phyloP scores from a whole-genome alignment of 176 grass and related monocot genomes.

The Coix lacrymajobi region DNA sequence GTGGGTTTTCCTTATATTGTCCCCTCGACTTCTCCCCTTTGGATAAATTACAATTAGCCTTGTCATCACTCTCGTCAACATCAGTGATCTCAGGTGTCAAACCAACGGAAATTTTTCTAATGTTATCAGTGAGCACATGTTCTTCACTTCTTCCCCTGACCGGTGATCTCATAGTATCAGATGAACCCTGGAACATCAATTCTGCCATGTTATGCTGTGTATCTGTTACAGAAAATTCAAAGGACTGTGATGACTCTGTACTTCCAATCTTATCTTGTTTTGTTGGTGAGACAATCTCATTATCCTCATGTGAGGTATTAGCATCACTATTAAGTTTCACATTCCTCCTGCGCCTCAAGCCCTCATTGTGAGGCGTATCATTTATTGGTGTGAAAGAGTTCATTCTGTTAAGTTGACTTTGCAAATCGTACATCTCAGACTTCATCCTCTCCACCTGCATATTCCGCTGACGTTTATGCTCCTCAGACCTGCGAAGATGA shows the following conservation, averaged over 20 bases:
- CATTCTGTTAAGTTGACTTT: conserved; percentile 85
- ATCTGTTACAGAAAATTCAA: conserved; percentile 56
- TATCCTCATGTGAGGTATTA: conserved; percentile 21
- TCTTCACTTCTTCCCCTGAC: conserved; percentile 51
- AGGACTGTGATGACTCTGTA: conserved; percentile 41
- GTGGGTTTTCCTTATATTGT: conserved; percentile 72
- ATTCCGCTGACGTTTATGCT: conserved; percentile 76
- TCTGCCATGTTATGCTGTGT: conserved; percentile 34
- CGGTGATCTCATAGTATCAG: conserved; percentile 40
- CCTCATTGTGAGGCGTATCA: conserved; percentile 43
- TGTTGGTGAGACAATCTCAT: conserved; percentile 33
- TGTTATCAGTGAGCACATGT: conserved; percentile 47
- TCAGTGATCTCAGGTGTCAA: conserved; percentile 74
- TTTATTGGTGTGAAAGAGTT: conserved; percentile 58
- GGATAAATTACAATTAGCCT: conserved; percentile 32
- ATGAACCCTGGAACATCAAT: conserved; percentile 31
- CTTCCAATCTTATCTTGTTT: conserved; percentile 48
- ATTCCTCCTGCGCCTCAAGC: conserved; percentile 67
- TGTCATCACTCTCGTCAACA: conserved; percentile 49
- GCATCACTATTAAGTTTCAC: conserved; percentile 14
- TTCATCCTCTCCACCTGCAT: conserved; percentile 98
- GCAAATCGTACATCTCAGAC: conserved; percentile 94
- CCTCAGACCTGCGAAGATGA: conserved; percentile 79
- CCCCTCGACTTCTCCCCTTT: conserved; percentile 49
- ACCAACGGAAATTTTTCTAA: conserved; percentile 49